Base-by-base conservation (phyloP, 2,329 filamentous ascomycete genomes). In the Orbilia ellipsospora region DNA sequence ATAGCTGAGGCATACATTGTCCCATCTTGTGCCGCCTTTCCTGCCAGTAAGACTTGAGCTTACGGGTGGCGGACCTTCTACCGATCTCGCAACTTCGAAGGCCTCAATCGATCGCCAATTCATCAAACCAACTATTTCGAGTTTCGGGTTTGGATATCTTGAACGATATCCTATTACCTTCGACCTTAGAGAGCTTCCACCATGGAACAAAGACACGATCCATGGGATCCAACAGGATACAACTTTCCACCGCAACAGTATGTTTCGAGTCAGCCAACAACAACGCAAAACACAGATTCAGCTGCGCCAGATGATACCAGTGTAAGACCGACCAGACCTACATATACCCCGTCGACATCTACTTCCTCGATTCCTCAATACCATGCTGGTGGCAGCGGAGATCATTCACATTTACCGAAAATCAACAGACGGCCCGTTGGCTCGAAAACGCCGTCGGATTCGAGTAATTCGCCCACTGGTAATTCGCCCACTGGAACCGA, bases 261-360 rank as follows among this genome's bases (percentile, higher is more conserved):
- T 18, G 72, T 69, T 75, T 75, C 72, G 60, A 61, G 64, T 75
- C 64, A 75, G 72, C 72, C 72, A 75, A 75, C 72, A 54, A 75
- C 72, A 75, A 75, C 72, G 54, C 72, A 75, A 65, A 45, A 63
- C 54, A 26, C 45, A 54, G 52, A 59, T 10, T 8, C 52, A 51
- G 23, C 31, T 68, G 70, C 72, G 59, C 64, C 64, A 61, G 64
- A 75, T 15, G 57, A 48, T 16, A 23, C 63, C 45, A 45, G 40
- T 18, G 45, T 52, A 4, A 63, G 72, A 54, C 64, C 72, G 45
- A 64, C 72, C 15, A 59, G 72, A 66, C 72, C 72, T 61, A 75
- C 72, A 69, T 75, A 75, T 69, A 75, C 72, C n/a, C 72, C 72
- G 20, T 75, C 72, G 15, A 75, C 72, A 3, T 75, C 72, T 15